Conservation (phyloP, 176 grass and related monocot genomes). For the Triticum dicoccoides region DNA sequence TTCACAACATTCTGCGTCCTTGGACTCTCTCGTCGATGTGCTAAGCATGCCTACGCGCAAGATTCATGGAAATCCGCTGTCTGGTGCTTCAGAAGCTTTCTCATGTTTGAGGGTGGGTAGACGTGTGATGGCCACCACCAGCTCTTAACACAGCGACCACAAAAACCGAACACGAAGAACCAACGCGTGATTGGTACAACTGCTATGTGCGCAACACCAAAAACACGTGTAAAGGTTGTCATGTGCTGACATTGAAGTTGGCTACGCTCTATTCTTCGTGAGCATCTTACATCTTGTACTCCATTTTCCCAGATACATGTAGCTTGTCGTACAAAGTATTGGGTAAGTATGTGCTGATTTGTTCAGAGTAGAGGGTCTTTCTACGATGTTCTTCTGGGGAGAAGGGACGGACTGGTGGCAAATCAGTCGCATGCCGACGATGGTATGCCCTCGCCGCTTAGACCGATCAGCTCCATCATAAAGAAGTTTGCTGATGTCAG, state of each 20-base stretch:
- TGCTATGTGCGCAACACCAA: too few relatives aligned
- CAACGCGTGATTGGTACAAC: too few relatives aligned
- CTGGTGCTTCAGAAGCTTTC: too few relatives aligned
- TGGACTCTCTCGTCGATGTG: too few relatives aligned
- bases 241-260: constrained; percentile 64
- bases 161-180: too few relatives aligned
- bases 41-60: too few relatives aligned
- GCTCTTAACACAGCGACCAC: too few relatives aligned
- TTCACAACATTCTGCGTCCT: too few relatives aligned
- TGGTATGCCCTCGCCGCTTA: constrained; percentile 48
- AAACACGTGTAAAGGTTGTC: constrained; percentile 17
- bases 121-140: too few relatives aligned
- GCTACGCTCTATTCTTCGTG: constrained; percentile 57
- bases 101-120: too few relatives aligned
- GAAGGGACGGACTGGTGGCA: constrained; percentile 50
- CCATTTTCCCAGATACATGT: neutral
- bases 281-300: neutral
- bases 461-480: constrained; percentile 41
- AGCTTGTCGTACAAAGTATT: neutral
- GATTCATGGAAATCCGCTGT: too few relatives aligned
- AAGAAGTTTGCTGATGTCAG: constrained; percentile 33
- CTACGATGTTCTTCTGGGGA: constrained; percentile 47
- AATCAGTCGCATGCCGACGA: constrained; percentile 61
- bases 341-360: neutral
- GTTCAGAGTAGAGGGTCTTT: constrained; percentile 57